phyloP scores from a whole-genome alignment of 306 rosid species.

The Lablab purpureus region DNA sequence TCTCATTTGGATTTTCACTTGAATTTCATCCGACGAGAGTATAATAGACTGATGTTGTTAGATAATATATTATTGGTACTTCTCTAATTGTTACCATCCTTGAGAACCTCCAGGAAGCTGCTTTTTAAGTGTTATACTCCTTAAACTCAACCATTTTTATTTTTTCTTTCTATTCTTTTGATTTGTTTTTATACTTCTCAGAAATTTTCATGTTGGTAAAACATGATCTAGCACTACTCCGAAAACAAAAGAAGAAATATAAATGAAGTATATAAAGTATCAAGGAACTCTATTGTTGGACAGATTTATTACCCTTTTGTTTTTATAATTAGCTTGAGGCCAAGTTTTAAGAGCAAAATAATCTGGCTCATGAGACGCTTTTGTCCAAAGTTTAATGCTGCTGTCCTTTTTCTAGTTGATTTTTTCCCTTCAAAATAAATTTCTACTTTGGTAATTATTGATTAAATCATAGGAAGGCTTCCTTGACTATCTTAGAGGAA shows the following conservation, averaged over 20 bases:
- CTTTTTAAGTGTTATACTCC: too few species aligned
- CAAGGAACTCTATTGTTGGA: constrained; percentile 2
- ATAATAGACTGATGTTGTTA: too few species aligned
- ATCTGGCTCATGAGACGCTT: constrained; percentile 4
- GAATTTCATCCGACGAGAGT: background rate
- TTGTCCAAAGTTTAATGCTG: constrained; percentile 19
- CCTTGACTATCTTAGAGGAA: constrained; percentile 73
- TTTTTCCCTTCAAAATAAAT: constrained; percentile 17
- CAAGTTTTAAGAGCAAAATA: background rate
- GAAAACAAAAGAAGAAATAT: background rate
- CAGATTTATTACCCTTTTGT: constrained; percentile 1
- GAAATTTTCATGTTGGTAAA: background rate
- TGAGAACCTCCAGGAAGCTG: too few species aligned
- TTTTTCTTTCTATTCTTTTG: too few species aligned
- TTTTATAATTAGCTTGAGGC: background rate
- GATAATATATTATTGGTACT: too few species aligned
- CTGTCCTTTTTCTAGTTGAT: background rate
- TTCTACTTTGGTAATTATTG: constrained; percentile 30
- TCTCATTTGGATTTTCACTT: too few species aligned
- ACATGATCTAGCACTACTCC: background rate
- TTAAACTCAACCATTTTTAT: too few species aligned
- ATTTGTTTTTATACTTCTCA: background rate
- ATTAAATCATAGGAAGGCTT: constrained; percentile 70
- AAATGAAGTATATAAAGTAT: constrained; percentile 20
- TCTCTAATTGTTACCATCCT: too few species aligned